These are phyloP conservation scores for Yarrowia sp. DNA, from an alignment of 805 yeast genomes.

Conservation along the genomic window DNA sequence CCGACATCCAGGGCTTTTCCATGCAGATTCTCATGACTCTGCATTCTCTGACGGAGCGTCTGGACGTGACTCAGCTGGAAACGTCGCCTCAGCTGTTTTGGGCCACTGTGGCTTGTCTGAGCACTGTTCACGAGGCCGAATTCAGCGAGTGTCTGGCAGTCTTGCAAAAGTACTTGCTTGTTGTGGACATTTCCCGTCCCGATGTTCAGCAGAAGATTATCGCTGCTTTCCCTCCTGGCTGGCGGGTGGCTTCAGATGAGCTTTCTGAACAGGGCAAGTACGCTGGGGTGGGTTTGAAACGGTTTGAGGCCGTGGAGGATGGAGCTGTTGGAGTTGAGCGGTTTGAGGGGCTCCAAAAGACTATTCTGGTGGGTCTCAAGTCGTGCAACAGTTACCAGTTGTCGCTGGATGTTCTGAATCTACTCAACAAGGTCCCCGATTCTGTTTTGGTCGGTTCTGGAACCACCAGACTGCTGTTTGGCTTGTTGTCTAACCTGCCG, in stretches of 20 bases:
- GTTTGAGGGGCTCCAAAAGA: constrained; percentile 81
- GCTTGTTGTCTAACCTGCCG: constrained; percentile 77
- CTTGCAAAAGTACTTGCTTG: constrained; percentile 74
- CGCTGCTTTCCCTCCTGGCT: constrained; percentile 85
- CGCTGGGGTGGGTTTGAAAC: constrained; percentile 12
- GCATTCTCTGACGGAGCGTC: constrained; percentile 85
- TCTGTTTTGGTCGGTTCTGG: constrained; percentile 67
- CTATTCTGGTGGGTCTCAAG: constrained; percentile 76
- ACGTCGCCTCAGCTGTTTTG: constrained; percentile 93
- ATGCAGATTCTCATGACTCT: constrained; percentile 96
- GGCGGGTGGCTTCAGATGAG: constrained; percentile 59
- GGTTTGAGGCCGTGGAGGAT: not conserved
- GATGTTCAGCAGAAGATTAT: constrained; percentile 81
- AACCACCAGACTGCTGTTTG: constrained; percentile 62
- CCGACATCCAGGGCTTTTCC: constrained; percentile 92
- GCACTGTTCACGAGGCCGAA: constrained; percentile 88
- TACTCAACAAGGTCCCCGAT: constrained; percentile 60
- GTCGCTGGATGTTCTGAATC: constrained; percentile 68
- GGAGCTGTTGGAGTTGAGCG: constrained; percentile 41
- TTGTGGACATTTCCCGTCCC: constrained; percentile 79
- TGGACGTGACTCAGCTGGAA: constrained; percentile 71
- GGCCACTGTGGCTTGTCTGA: constrained; percentile 89
- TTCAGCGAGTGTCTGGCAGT: constrained; percentile 84
- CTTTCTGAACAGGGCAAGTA: constrained; percentile 10
- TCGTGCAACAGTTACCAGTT: constrained; percentile 78